These are phyloP conservation scores for Neoascochyta sp. DNA, from an alignment of 2,329 filamentous ascomycete species.

Conservation along the genomic window DNA sequence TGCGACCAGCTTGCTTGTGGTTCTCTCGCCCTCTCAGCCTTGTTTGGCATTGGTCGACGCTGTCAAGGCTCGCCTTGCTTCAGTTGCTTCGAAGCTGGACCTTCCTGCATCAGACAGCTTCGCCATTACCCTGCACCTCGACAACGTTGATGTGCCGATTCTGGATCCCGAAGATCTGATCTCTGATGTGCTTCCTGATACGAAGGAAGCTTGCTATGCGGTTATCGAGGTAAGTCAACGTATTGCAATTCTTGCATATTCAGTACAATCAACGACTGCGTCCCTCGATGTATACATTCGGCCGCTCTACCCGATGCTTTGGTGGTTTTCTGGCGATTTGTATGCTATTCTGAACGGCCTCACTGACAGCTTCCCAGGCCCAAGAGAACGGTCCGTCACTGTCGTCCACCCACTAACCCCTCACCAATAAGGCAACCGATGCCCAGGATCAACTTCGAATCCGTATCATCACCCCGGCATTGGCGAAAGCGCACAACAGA, in stretches of 20 bases:
- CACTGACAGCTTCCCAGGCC: no score
- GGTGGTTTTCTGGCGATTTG: no score
- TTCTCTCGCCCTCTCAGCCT: slow-evolving; percentile 2
- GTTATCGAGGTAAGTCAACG: slow-evolving; percentile 4
- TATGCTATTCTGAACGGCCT: no score
- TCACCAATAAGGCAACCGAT: no score
- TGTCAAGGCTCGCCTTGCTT: slow-evolving; percentile 1
- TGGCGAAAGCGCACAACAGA: slow-evolving; percentile 11
- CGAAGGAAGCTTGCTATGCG: slow-evolving; percentile 22
- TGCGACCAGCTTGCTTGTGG: slow-evolving; percentile 3
- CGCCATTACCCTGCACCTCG: slow-evolving; percentile 18
- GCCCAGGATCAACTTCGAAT: slow-evolving; percentile 7
- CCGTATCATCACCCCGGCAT: slow-evolving; percentile 26
- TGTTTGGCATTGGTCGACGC: slow-evolving; percentile 5
- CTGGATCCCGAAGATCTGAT: slow-evolving; percentile 26
- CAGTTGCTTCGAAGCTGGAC: slow-evolving; percentile 1
- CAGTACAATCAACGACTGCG: no score
- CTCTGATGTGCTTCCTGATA: slow-evolving; percentile 16
- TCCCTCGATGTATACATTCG: no score
- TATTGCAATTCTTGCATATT: no score
- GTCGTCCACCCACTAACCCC: neutral
- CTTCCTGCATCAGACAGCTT: neutral
- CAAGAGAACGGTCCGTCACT: no score
- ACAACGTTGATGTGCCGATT: slow-evolving; percentile 20
- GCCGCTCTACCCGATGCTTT: no score